phyloP scores from a whole-genome alignment of 768 basidiomycete genomes.

The Pleurotus citrinopileatus region DNA sequence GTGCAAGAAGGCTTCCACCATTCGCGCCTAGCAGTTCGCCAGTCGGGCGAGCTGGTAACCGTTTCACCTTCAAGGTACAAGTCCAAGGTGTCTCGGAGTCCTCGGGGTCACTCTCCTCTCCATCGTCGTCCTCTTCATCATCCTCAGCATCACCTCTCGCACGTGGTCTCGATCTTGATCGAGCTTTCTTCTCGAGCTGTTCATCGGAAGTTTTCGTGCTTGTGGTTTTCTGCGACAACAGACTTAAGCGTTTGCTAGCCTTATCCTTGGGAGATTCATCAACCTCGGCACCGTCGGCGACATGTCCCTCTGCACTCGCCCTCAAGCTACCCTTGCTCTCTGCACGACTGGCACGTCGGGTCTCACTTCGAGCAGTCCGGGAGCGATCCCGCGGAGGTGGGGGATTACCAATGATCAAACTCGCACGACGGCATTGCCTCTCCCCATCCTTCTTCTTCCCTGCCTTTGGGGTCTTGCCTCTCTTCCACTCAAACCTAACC shows the following conservation, averaged over 20 bases:
- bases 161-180: background rate
- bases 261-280: constrained; percentile 25
- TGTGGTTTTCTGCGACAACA: constrained; percentile 4
- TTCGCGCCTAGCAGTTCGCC: background rate
- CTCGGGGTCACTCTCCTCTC: constrained; percentile 88
- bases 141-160: constrained; percentile 2
- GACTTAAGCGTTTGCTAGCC: constrained; percentile 6
- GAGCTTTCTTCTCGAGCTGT: background rate
- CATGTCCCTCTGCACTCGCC: constrained; percentile 13
- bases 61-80: constrained; percentile 72
- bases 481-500: constrained; percentile 78
- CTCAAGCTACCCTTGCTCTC: constrained; percentile 11
- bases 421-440: constrained; percentile 15
- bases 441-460: constrained; percentile 25
- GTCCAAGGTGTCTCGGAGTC: constrained; percentile 97
- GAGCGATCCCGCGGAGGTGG: background rate
- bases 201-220: constrained; percentile 5
- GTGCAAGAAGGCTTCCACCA: background rate
- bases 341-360: background rate
- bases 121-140: constrained; percentile 44
- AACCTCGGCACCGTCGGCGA: constrained; percentile 20
- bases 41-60: constrained; percentile 24
- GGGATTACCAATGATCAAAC: constrained; percentile 4
- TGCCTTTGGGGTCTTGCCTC: constrained; percentile 35
- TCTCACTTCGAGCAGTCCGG: background rate